Percentiles rank a stretch among this genome's conserved stretches.
Conservation (phyloP, 495 filamentous ascomycete genomes). For the Aspergillus biplanus region DNA sequence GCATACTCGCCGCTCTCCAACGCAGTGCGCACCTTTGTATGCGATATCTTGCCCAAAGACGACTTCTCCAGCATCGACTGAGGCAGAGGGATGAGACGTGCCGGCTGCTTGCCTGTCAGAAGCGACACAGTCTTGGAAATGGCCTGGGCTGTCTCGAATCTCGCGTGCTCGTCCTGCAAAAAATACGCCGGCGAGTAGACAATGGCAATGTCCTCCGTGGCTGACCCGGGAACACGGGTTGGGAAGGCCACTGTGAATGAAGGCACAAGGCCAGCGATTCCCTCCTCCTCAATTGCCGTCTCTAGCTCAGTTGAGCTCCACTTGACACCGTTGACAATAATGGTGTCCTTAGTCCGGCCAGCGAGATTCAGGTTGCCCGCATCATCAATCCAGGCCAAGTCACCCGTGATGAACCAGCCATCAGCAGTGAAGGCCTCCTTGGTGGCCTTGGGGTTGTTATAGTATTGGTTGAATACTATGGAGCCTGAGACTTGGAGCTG, state of each 20-base stretch:
- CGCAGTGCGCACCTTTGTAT: conserved; percentile 37
- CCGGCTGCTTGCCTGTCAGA: not conserved
- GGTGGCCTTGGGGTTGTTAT: conserved; percentile 68
- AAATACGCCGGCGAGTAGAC: conserved; percentile 28
- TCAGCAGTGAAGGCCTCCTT: conserved; percentile 66
- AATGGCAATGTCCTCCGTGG: conserved; percentile 38
- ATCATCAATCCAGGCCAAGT: conserved; percentile 64
- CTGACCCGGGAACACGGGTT: conserved; percentile 21
- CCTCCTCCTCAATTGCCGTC: conserved; percentile 40
- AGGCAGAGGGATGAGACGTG: conserved; percentile 25
- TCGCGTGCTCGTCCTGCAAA: conserved; percentile 11
- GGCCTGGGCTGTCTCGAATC: not conserved
- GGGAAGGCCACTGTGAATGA: conserved; percentile 32
- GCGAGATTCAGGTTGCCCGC: conserved; percentile 58
- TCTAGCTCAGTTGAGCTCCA: conserved; percentile 42
- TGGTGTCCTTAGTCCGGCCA: conserved; percentile 57
- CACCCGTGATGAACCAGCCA: conserved; percentile 84
- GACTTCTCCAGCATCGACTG: conserved; percentile 31
- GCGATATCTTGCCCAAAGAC: conserved; percentile 54
- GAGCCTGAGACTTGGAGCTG: conserved; percentile 42
- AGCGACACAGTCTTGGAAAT: conserved; percentile 9
- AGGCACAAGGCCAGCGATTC: conserved; percentile 30
- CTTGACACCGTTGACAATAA: conserved; percentile 58
- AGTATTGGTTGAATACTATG: conserved; percentile 77
- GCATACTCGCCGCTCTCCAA: conserved; percentile 39